A percentile compares a stretch with the other conserved stretches of the same genome.
These are phyloP conservation scores for Musa acuminata DNA, from an alignment of 176 grass and related monocot genomes.

Conservation along the genomic window DNA sequence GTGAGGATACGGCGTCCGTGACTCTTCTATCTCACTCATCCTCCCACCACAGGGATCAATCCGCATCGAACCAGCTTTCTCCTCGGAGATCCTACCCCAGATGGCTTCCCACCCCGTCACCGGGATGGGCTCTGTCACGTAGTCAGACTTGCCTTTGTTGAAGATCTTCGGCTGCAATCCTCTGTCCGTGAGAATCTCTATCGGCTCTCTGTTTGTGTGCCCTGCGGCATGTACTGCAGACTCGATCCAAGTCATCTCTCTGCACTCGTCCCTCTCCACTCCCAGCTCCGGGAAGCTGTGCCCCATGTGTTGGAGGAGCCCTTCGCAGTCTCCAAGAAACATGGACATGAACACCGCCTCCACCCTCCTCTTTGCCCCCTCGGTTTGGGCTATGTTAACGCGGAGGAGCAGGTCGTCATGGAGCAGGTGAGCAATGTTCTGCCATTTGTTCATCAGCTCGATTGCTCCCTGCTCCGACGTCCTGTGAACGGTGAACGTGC, in stretches of 20 bases:
- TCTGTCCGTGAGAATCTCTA: background rate
- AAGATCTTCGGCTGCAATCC: background rate
- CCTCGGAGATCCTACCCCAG: background rate
- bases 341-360: conserved; percentile 5
- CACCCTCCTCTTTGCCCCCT: background rate
- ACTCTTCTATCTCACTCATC: conserved; percentile 28
- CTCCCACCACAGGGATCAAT: conserved; percentile 44
- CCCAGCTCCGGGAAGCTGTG: conserved; percentile 4
- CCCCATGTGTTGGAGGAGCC: background rate
- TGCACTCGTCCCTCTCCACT: background rate
- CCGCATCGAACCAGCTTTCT: conserved; percentile 38
- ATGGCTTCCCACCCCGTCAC: background rate
- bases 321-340: background rate
- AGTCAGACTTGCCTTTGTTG: background rate
- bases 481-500: background rate
- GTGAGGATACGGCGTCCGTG: conserved; percentile 51
- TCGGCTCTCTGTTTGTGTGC: background rate
- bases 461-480: background rate
- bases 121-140: background rate
- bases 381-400: background rate
- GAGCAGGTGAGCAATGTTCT: background rate
- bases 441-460: conserved; percentile 3
- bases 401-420: conserved; percentile 6
- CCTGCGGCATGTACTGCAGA: background rate
- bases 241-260: conserved; percentile 3